Evolutionary conservation across 768 basidiomycete genomes (phyloP), one percentile per base, ranked within the genome.

Genomic region (Gymnopilus junonius): DNA sequence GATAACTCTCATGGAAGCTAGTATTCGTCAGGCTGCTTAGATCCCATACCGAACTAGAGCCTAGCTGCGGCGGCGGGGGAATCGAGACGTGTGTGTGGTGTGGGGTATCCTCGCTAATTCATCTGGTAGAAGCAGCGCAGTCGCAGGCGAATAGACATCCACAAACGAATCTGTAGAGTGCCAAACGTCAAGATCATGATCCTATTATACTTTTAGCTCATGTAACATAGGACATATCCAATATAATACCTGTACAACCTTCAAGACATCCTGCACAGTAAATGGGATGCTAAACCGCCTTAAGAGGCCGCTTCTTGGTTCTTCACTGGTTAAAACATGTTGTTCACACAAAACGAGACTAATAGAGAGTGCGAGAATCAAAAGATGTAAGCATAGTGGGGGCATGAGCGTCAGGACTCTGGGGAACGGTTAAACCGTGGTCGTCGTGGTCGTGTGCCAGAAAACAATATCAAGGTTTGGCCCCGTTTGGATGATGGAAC

Each of bases 101-200:
- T 75, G 71, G 1, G 73, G 69, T 37, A 76, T 23, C 21, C 56
- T 53, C 2, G 54, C 48, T 35, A 76, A 62, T 54, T 71, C 72
- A 17, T 63, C 39, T 23, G 73, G 73, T 42, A 74, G 53, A 55
- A 51, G 20, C 25, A 62, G 61, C 32, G 61, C 63, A 50, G 70
- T 60, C 11, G 66, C 59, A 4, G 80, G 76, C 42, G 78, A 76
- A 68, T 84, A 85, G 43, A 88, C 70, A 59, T 88, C 87, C 59
- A 87, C 77, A 64, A 83, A 74, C 8, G 80, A 75, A 8, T 55
- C 67, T 1, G 77, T 73, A 17, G 80, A 72, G 60, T 83, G 81
- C 87, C 87, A 88, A 5, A 88, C 65, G 66, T 87, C 85, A 42
- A 83, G 75, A 56, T 78, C 70, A 57, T 81, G 69, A 21, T 75